These are phyloP conservation scores for Penicillium paneum DNA, from an alignment of 2,329 filamentous ascomycete species.

Conservation along the genomic window DNA sequence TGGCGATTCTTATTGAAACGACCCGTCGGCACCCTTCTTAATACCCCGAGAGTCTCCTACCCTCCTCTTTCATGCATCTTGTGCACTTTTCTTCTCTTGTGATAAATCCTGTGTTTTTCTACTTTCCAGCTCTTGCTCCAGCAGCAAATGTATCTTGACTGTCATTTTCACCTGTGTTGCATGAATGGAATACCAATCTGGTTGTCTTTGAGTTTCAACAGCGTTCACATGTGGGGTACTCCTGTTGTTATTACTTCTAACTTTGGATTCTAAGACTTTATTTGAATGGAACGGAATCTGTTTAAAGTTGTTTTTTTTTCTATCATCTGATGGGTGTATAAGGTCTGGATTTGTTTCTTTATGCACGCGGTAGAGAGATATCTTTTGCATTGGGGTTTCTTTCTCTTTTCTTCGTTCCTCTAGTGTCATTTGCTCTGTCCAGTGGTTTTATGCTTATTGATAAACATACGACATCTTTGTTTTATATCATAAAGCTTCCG, in stretches of 20 bases:
- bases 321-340: constrained; percentile 8
- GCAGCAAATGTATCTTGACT: constrained; percentile 18
- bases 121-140: constrained; percentile 8
- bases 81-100: constrained; percentile 9
- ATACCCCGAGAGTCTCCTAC: constrained; percentile 1
- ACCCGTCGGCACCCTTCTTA: constrained; percentile 1
- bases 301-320: neutral
- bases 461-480: constrained; percentile 11
- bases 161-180: constrained; percentile 10
- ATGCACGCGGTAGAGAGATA: neutral
- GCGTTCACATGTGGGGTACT: constrained; percentile 17
- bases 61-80: constrained; percentile 4
- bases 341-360: neutral
- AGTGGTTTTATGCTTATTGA: neutral
- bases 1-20: neutral
- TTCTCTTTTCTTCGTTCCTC: neutral
- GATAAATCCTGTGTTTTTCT: constrained; percentile 16
- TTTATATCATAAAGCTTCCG: neutral
- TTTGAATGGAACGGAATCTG: constrained; percentile 15
- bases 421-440: neutral
- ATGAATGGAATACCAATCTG: constrained; percentile 7
- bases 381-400: neutral
- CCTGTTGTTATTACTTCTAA: constrained; percentile 6
- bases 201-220: constrained; percentile 4
- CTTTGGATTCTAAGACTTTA: constrained; percentile 5